A percentile compares a stretch with the other conserved stretches of the same genome.
Conservation (phyloP, 176 grass and related monocot genomes). For the Oryza longistaminata region DNA sequence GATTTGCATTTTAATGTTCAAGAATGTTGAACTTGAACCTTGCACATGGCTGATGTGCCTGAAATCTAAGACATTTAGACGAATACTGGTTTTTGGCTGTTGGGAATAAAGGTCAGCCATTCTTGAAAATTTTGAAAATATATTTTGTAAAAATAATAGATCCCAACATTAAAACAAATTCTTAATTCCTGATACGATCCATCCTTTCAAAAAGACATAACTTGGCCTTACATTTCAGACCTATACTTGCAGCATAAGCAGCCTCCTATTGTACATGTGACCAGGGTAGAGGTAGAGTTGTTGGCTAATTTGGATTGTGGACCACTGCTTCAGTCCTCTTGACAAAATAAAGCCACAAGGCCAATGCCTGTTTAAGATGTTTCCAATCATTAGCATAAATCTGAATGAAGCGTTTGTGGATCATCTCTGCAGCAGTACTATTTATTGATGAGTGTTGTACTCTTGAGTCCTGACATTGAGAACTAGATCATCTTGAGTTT, state of each 20-base stretch:
- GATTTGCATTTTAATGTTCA: not conserved
- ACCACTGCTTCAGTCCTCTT: not conserved
- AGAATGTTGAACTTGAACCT: not conserved
- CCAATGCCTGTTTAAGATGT: not conserved
- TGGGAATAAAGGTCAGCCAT: not conserved
- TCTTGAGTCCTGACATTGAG: not conserved
- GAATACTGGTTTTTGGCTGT: not conserved
- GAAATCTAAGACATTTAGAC: not conserved
- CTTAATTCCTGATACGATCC: not conserved
- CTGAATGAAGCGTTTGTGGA: slow-evolving; percentile 5
- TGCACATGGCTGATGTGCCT: not conserved
- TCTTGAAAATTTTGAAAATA: not conserved
- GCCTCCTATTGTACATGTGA: not conserved
- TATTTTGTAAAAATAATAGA: not conserved
- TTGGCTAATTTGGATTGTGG: not conserved
- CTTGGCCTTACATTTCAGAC: not conserved
- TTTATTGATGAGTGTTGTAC: not conserved
- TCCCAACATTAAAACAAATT: not conserved
- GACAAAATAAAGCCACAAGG: not conserved
- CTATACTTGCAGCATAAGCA: not conserved
- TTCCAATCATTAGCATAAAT: not conserved
- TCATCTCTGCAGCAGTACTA: not conserved
- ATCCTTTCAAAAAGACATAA: not conserved
- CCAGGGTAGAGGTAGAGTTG: not conserved
- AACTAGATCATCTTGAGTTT: not conserved